Percentiles rank a stretch among this genome's conserved stretches.
Evolutionary conservation across 2,329 filamentous ascomycete species (phyloP).

Genomic region (Aspergillus sp.): DNA sequence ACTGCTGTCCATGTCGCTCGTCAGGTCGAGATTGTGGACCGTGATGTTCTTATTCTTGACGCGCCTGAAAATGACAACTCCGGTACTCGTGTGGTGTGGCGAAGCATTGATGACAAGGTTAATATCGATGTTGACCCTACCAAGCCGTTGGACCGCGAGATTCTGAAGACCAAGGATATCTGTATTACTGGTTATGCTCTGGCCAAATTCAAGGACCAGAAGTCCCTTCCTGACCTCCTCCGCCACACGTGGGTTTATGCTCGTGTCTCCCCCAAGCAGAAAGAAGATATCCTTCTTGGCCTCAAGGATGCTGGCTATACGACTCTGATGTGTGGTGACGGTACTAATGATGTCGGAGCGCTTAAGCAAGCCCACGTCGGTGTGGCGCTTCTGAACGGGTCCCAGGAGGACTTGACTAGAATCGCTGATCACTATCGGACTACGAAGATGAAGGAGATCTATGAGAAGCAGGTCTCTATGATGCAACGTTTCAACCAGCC

Average conservation of each 20-base stretch:
- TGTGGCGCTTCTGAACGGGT: constrained; percentile 93
- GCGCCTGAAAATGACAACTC: constrained; percentile 87
- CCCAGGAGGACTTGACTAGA: constrained; percentile 83
- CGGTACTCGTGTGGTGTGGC: constrained; percentile 85
- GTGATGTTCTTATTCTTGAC: constrained; percentile 91
- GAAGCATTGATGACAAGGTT: constrained; percentile 88
- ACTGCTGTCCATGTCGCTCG: constrained; percentile 95
- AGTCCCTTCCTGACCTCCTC: constrained; percentile 75
- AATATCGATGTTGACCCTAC: constrained; percentile 84
- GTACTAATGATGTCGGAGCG: constrained; percentile 96
- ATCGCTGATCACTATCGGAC: constrained; percentile 93
- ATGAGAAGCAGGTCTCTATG: constrained; percentile 90
- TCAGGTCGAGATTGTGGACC: constrained; percentile 96
- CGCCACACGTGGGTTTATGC: constrained; percentile 97
- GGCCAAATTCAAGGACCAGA: constrained; percentile 81
- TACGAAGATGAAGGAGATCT: constrained; percentile 97
- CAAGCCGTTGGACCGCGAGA: constrained; percentile 77
- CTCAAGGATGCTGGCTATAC: constrained; percentile 97
- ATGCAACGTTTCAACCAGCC: constrained; percentile 97
- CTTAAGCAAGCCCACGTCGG: constrained; percentile 98
- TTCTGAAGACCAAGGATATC: constrained; percentile 84
- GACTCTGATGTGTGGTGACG: constrained; percentile 97
- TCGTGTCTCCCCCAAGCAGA: constrained; percentile 96
- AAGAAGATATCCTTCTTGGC: constrained; percentile 96
- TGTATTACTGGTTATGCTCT: constrained; percentile 96